phyloP scores from a whole-genome alignment of 73 alveolate genomes.

The Paramecium biaurelia region DNA sequence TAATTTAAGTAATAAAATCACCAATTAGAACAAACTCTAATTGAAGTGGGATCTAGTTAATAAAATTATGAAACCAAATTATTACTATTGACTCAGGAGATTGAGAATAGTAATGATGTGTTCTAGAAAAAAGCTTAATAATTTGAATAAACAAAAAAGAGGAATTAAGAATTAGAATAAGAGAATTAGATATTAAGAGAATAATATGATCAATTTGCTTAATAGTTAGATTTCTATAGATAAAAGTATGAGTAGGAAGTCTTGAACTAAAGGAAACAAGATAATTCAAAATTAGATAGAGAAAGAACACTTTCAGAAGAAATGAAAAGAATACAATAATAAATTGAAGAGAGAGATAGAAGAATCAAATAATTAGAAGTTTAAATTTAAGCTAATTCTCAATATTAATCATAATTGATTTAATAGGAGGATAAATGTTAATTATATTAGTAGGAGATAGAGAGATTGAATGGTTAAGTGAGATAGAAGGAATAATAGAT shows the following conservation, averaged over 20 bases:
- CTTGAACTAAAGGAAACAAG: not conserved
- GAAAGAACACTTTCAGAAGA: not conserved
- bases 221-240: conserved; percentile 9
- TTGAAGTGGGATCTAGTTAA: not conserved
- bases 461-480: not conserved
- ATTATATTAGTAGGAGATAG: not conserved
- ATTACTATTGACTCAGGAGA: not conserved
- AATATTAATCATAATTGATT: not conserved
- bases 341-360: not conserved
- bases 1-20: not conserved
- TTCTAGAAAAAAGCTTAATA: not conserved
- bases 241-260: conserved; percentile 19
- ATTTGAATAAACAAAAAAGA: not conserved
- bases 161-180: conserved; percentile 28
- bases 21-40: not conserved
- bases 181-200: not conserved
- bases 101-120: conserved; percentile 3
- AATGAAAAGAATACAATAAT: not conserved
- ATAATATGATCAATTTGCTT: conserved; percentile 10
- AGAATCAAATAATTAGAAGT: conserved; percentile 1
- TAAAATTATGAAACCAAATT: conserved; percentile 30
- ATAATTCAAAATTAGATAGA: not conserved
- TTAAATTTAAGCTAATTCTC: not conserved
- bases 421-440: not conserved
- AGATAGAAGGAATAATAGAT: conserved; percentile 20